Evolutionary conservation across 192 early-diverging fungal genomes (phyloP), one percentile per base, ranked within the genome.

Genomic region (Rhizophagus sp.): DNA sequence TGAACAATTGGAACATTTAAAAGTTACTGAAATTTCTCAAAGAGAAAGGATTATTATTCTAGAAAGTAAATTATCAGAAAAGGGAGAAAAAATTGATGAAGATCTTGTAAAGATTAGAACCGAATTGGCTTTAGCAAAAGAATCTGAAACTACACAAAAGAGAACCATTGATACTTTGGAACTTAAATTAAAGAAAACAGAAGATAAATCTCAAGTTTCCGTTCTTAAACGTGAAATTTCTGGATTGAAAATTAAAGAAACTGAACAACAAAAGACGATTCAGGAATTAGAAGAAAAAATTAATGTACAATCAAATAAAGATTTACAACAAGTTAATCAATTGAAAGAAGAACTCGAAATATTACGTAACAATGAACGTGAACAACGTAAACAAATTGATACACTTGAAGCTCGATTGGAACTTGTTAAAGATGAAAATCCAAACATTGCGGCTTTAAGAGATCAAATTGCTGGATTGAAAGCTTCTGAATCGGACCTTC

Each of bases 1-100:
- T 27, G 71, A 73, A 73, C 71, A 73, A 52, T 73, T 73, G 25
- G 71, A 73, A 52, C 71, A 73, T 73, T 73, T 73, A 10, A 41
- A 47, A 3, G 12, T 19, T 52, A 47, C 44, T 50, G 71, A 73
- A 52, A 33, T 73, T 27, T 22, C 71, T 24, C 71, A 73, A 73
- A 47, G 71, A 30, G 71, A 73, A 33, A 47, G 71, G 1, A 73
- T 73, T 12, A 27, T 36, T 5, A 19, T 73, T 2, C 27, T 73
- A n/a, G 71, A 73, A 52, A 19, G 47, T n/a, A 73, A 12, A 52
- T 47, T 73, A 52, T 24, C 24, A 24, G 71, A 73, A 73, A n/a
- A 73, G 17, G 71, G 71, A 50, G 71, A 39, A 17, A 25, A 52
- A 19, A 3, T 73, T 52, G 71, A 73, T 50, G 71, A 73, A 73